Evolutionary conservation across 2,329 filamentous ascomycete species (phyloP).

Genomic region (Calonectria montana): DNA sequence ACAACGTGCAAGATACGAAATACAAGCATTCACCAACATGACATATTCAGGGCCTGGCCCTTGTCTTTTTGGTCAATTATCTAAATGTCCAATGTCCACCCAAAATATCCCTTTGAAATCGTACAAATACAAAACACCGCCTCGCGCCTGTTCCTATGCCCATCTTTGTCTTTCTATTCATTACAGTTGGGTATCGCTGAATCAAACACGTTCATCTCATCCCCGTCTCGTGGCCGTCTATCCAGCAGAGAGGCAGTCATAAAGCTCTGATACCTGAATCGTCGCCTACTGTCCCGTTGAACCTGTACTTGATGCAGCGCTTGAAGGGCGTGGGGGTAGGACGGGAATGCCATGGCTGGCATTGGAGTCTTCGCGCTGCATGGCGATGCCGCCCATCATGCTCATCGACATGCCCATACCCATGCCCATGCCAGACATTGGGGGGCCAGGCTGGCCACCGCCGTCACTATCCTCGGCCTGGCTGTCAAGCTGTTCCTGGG

Average conservation of each 20-base stretch:
- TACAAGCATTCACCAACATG: not conserved
- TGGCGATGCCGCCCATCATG: constrained; percentile 52
- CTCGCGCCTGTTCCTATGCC: constrained; percentile 19
- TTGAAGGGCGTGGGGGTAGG: constrained; percentile 50
- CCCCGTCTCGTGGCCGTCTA: not conserved
- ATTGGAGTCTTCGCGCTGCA: constrained; percentile 51
- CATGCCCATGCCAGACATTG: constrained; percentile 38
- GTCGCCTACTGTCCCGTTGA: constrained; percentile 52
- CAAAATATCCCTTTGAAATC: constrained; percentile 5
- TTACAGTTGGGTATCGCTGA: constrained; percentile 44
- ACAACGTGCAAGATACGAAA: not conserved
- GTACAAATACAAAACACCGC: constrained; percentile 19
- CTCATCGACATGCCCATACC: constrained; percentile 37
- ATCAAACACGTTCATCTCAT: constrained; percentile 37
- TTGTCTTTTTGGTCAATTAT: not conserved
- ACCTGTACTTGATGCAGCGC: constrained; percentile 56
- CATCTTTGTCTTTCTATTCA: constrained; percentile 40
- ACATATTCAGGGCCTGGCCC: not conserved
- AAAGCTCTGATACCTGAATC: not conserved
- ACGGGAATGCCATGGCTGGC: constrained; percentile 40
- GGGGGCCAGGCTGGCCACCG: constrained; percentile 36
- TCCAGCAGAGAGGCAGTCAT: not conserved
- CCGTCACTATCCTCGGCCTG: constrained; percentile 50
- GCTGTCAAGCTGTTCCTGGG: constrained; percentile 52
- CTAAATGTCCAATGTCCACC: not conserved